These are phyloP conservation scores for Chloropicon primus DNA, from an alignment of 139 green algal species.

Conservation along the genomic window DNA sequence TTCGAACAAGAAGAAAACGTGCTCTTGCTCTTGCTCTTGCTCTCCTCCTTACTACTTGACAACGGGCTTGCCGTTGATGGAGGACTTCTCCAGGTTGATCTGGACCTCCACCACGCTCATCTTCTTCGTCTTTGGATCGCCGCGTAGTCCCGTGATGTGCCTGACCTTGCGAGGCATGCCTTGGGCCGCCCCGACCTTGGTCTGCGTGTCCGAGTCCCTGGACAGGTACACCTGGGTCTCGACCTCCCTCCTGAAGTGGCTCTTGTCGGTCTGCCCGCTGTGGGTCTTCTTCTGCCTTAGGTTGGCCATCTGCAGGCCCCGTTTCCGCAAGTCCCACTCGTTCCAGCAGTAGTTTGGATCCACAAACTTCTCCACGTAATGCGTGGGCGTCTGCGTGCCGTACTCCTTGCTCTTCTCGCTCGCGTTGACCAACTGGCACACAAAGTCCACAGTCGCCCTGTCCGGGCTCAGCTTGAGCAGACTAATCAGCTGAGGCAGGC, in stretches of 20 bases:
- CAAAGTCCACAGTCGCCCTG: not conserved
- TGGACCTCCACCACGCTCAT: slow-evolving; percentile 51
- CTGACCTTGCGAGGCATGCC: slow-evolving; percentile 49
- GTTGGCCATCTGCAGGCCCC: slow-evolving; percentile 37
- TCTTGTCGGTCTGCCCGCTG: slow-evolving; percentile 31
- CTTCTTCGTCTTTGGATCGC: slow-evolving; percentile 27
- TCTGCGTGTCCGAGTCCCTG: slow-evolving; percentile 27
- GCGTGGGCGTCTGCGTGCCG: slow-evolving; percentile 49
- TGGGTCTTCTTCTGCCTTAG: slow-evolving; percentile 47
- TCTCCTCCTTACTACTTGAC: too few species aligned
- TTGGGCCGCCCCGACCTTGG: slow-evolving; percentile 36
- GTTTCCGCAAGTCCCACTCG: slow-evolving; percentile 51
- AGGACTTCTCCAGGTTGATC: slow-evolving; percentile 53
- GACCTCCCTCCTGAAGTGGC: not conserved
- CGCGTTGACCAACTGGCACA: slow-evolving; percentile 13
- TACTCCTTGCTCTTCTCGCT: slow-evolving; percentile 28
- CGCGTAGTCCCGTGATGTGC: slow-evolving; percentile 46
- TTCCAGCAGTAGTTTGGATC: slow-evolving; percentile 50
- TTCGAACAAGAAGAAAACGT: too few species aligned
- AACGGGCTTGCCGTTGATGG: not conserved
- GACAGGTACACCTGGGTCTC: slow-evolving; percentile 24
- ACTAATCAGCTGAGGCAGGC: not conserved
- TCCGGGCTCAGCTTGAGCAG: not conserved
- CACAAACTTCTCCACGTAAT: slow-evolving; percentile 49
- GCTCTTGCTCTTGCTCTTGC: too few species aligned